Base-by-base conservation (phyloP, 2,329 filamentous ascomycete species). In the Microcera coccophila region DNA sequence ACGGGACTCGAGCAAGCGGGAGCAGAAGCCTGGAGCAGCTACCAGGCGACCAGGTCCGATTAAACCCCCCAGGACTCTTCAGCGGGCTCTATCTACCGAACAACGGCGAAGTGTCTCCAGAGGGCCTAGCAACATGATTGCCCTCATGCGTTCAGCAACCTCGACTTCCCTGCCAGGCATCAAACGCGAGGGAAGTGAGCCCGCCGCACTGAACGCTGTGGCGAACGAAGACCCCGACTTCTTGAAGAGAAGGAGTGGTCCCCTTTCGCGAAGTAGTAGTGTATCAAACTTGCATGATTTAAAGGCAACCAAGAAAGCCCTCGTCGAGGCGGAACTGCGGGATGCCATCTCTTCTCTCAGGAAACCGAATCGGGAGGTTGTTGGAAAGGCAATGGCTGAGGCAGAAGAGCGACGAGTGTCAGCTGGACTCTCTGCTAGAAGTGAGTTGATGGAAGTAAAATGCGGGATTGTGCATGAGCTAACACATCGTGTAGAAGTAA, bases 281-380 rank as follows among this genome's bases (percentile, higher is more conserved):
- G 70, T 75, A 49, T 72, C 71, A 20, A 73, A 69, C 26, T 63
- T 73, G 21, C 73, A 74, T 2, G 78, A 82, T 42, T 61, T 68
- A 1, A 87, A 79, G 62, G 72, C 78, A 22, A 79, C 71, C 54
- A 85, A 80, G 61, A 84, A 84, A 58, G 82, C 81, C 3, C 66
- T 77, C 17, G 74, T 88, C 2, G 81, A 88, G 36, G 79, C 82
- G 20, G 83, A 90, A 57, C 65, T 91, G 24, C 79, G 81, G 52
- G 79, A 87, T 45, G 87, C 87, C 8, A 90, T 93, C 38, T 78
- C 78, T 5, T 77, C 82, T 9, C 63, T 91, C 32, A 83, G 85
- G 61, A 88, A 83, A 63, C 87, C 87, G 1, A 90, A 91, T 56
- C 78, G 87, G 35, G 76, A 79, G 17, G 72, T 85, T 31, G 84